These are phyloP conservation scores for Eucalyptus urophylla DNA, from an alignment of 345 rosid genomes.

Conservation along the genomic window DNA sequence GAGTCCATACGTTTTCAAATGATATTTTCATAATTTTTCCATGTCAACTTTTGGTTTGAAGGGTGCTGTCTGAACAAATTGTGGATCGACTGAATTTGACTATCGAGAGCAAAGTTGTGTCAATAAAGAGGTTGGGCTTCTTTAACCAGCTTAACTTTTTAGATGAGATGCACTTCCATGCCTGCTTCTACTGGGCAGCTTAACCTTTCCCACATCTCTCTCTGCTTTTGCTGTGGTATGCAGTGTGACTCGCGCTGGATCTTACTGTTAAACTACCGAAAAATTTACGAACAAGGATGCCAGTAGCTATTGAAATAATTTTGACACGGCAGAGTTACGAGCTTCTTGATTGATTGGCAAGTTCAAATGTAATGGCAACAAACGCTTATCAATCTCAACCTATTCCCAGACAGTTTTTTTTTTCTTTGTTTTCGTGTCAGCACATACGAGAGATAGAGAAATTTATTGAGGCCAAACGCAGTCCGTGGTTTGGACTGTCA, in stretches of 20 bases:
- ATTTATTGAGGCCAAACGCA: not conserved
- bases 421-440: not conserved
- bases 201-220: not conserved
- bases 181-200: not conserved
- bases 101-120: not conserved
- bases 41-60: not conserved
- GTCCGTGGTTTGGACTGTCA: not conserved
- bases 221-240: not conserved
- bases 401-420: not conserved
- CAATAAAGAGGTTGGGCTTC: not conserved
- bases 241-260: not conserved
- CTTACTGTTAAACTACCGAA: not conserved
- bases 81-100: not conserved
- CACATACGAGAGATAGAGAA: not conserved
- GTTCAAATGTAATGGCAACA: not conserved
- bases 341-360: not conserved
- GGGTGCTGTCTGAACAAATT: not conserved
- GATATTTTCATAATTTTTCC: not conserved
- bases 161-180: not conserved
- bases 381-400: not conserved
- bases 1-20: not conserved
- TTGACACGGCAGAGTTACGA: not conserved
- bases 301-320: not conserved
- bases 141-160: not conserved
- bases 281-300: not conserved